phyloP scores from a whole-genome alignment of 2,329 filamentous ascomycete species.

The Colletotrichum musicola region DNA sequence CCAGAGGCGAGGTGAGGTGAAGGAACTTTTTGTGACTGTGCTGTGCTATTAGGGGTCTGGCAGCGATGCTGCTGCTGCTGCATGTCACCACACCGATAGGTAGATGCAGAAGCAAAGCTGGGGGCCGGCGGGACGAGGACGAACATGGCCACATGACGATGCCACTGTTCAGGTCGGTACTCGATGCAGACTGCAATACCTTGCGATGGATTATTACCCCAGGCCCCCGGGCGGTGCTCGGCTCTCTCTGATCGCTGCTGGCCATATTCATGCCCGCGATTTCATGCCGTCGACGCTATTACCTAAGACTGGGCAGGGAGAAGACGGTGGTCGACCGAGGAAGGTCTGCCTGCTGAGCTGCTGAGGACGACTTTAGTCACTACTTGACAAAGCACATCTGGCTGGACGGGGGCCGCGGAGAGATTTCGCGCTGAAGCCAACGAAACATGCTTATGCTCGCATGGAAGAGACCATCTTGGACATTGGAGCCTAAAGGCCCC shows the following conservation, averaged over 20 bases:
- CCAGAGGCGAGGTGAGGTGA: constrained; percentile 21
- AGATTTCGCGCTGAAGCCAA: background rate
- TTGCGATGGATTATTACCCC: constrained; percentile 32
- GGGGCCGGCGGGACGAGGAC: constrained; percentile 1
- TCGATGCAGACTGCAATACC: background rate
- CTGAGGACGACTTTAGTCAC: constrained; percentile 22
- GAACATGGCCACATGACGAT: constrained; percentile 31
- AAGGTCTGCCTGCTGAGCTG: background rate
- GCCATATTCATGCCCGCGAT: constrained; percentile 6
- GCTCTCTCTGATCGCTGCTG: background rate
- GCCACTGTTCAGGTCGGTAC: constrained; percentile 18
- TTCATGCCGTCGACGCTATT: constrained; percentile 21
- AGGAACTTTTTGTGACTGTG: constrained; percentile 23
- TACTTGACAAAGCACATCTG: constrained; percentile 23
- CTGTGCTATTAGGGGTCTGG: constrained; percentile 10
- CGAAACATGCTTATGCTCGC: constrained; percentile 18
- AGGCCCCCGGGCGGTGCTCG: constrained; percentile 14
- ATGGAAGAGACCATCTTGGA: constrained; percentile 12
- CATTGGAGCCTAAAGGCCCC: constrained; percentile 11
- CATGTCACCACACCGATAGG: constrained; percentile 33
- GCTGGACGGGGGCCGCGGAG: constrained; percentile 9
- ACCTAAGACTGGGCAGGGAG: constrained; percentile 25
- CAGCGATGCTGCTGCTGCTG: constrained; percentile 10
- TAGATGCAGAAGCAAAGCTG: constrained; percentile 15
- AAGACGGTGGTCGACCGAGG: constrained; percentile 1